Base-by-base conservation (phyloP, 257 asterid species). In the Primulina huaijiensis region DNA sequence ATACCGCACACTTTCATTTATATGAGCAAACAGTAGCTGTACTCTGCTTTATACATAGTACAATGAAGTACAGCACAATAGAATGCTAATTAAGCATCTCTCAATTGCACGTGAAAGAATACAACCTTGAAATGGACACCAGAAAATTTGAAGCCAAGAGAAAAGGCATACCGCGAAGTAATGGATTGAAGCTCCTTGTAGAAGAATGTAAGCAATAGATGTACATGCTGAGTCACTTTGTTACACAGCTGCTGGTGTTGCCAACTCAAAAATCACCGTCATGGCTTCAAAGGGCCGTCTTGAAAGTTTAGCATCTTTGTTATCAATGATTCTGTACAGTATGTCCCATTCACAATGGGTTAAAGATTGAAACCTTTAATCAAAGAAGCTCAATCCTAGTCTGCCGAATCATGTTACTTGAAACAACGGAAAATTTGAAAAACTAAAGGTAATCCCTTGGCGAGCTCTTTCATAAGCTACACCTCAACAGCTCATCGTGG, bases 1-100 rank as follows among this genome's bases (percentile, higher is more conserved):
- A 68, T 63, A 76, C 30, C 65, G 57, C 83, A 76, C 80, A 61
- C 74, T 46, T 50, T 73, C 58, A 68, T 73, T 66, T 66, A 62
- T 64, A 75, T 43, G 72, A 68, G 70, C 74, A 72, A 72, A 70
- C 38, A 55, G 61, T 59, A 73, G 62, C 55, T 71, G 75, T 71
- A 58, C 69, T 61, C 74, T 19, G 40, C 37, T 74, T 77, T 81
- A 72, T 82, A 82, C 88, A 85, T 81, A 87, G 69, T 69, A 83
- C 83, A 82, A 72, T 77, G 53, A 81, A 85, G 71, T 77, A 85
- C 82, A 87, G 71, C 70, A 81, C 81, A 84, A 72, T 75, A 72
- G 70, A 73, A 78, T 76, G 86, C 82, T 31, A 68, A 60, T 77
- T 64, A 40, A 79, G 82, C 85, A 78, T 76, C 72, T 77, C 67